Base-by-base conservation (phyloP, 805 yeast species). In the Sungouiozyma intestinalis region DNA sequence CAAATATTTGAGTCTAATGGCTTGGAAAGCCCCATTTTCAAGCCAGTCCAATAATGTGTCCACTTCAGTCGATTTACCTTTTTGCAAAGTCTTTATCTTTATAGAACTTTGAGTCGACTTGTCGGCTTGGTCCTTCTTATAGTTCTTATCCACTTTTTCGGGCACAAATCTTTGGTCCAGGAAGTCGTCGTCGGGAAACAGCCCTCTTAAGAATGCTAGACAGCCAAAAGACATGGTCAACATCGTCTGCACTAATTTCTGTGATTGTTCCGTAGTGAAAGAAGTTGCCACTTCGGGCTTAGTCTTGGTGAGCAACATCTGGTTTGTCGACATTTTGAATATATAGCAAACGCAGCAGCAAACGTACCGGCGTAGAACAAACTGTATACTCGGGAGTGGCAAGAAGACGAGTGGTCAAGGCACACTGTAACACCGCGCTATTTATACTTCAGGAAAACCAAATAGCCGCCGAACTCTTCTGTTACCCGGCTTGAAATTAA, bases 141-240 rank as follows among this genome's bases (percentile, higher is more conserved):
- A 60, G 36, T 50, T 52, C 18, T 48, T 48, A 20, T 57, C 60
- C 29, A 56, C 56, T 37, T 62, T 62, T 16, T 57, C 60, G 1
- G 71, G 69, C 3, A 65, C 64, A 53, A 71, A 72, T 32, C 64
- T 53, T 43, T 68, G 71, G 48, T 76, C 80, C 20, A 62, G 62
- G 52, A 73, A 78, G 50, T 64, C 67, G 11, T 68, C 72, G 46
- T 77, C 81, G 6, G 74, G 73, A 45, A 78, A 77, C 16, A 78
- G 57, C 1, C 79, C 77, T 44, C 83, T 63, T 14, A 77, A 56
- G 49, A 68, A 78, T 2, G 79, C 70, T 20, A 78, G 60, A 49
- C 81, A 75, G 1, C 81, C 78, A 48, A 77, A 63, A 0, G 79
- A 67, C 67, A 74, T 73, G 0, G 67, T 56, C 15, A 77, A 47